Percentiles rank a stretch among this genome's conserved stretches.
These are phyloP conservation scores for Leccinum laetum DNA, from an alignment of 1,284 basidiomycete species.

Conservation along the genomic window DNA sequence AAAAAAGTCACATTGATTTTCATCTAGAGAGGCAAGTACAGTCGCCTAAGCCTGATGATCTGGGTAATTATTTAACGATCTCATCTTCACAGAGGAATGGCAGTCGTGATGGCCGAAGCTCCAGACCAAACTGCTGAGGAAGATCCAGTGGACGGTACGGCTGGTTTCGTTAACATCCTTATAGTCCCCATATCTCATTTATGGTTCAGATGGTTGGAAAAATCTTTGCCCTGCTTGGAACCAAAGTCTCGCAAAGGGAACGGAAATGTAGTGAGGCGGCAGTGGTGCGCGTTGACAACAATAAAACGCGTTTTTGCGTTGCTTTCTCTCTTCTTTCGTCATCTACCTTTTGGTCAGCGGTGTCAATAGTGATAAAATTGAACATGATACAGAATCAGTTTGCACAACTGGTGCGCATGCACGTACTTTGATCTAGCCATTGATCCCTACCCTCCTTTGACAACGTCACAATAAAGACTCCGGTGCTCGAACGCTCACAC, in stretches of 20 bases:
- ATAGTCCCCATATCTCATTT: background rate
- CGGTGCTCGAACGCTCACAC: background rate
- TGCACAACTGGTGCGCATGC: background rate
- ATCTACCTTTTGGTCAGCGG: background rate
- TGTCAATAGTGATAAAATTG: background rate
- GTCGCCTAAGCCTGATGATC: background rate
- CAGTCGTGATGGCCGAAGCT: slow-evolving; percentile 40
- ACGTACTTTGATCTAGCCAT: background rate
- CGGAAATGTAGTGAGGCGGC: background rate
- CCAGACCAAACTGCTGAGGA: slow-evolving; percentile 18
- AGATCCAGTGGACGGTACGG: slow-evolving; percentile 21
- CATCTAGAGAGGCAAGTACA: slow-evolving; percentile 27
- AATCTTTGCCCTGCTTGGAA: slow-evolving; percentile 15
- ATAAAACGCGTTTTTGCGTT: background rate
- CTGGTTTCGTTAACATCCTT: background rate
- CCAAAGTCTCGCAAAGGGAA: background rate
- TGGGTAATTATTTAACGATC: background rate
- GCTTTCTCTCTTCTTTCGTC: background rate
- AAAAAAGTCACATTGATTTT: slow-evolving; percentile 37
- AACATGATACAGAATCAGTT: background rate
- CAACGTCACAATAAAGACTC: background rate
- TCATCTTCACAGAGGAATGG: slow-evolving; percentile 33
- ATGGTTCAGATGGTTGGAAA: slow-evolving; percentile 12
- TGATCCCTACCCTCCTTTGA: background rate
- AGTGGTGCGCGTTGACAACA: background rate